Evolutionary conservation across 2,329 filamentous ascomycete genomes (phyloP).

Genomic region (Sarocladium strictum): DNA sequence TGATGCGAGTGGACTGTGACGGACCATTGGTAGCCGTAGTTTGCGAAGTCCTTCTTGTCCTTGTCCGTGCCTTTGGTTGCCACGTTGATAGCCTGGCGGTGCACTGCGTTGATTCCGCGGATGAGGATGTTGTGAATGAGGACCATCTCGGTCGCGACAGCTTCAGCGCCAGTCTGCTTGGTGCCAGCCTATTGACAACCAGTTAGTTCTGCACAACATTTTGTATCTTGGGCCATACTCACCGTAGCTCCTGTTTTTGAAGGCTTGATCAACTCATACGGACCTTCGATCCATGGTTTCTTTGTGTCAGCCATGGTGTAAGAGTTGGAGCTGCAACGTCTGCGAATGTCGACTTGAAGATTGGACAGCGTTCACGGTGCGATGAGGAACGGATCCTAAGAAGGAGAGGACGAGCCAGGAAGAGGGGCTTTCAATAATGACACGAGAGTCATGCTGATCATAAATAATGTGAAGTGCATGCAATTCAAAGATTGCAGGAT

Average conservation of each 20-base stretch:
- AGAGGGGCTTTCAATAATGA: too few relatives aligned
- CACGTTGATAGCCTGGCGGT: conserved; percentile 30
- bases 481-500: background rate
- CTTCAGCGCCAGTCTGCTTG: conserved; percentile 5
- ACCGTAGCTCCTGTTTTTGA: conserved; percentile 4
- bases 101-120: conserved; percentile 31
- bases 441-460: too few relatives aligned
- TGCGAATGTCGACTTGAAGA: too few relatives aligned
- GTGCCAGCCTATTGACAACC: background rate
- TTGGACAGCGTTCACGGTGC: too few relatives aligned
- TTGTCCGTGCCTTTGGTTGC: conserved; percentile 18
- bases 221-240: background rate
- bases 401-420: background rate
- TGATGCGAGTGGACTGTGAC: conserved; percentile 32
- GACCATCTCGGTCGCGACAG: conserved; percentile 22
- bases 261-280: background rate
- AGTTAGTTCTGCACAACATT: background rate
- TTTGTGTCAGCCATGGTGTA: background rate
- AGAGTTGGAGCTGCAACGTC: background rate
- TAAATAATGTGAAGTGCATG: background rate
- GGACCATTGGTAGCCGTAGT: conserved; percentile 27
- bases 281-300: conserved; percentile 3
- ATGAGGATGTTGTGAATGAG: conserved; percentile 30
- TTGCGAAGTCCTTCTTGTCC: conserved; percentile 27
- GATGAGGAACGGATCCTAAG: too few relatives aligned